phyloP scores from a whole-genome alignment of 257 asterid genomes.

The Nyctanthes arbortristis region DNA sequence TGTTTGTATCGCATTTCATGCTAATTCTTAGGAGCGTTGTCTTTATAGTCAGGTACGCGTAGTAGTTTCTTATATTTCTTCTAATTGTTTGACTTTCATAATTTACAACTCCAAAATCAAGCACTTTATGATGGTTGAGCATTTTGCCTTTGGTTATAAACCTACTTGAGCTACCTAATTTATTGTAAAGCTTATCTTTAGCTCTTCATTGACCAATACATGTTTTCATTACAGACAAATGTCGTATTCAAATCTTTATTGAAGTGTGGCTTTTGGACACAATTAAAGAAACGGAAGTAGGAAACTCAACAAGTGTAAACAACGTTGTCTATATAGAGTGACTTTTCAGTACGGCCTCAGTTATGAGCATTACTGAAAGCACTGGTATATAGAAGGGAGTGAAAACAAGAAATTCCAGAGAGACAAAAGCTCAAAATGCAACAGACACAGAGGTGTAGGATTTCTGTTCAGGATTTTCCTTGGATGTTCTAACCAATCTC shows the following conservation, averaged over 20 bases:
- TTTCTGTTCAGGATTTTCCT: slow-evolving; percentile 25
- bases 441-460: slow-evolving; percentile 29
- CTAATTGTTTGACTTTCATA: not conserved
- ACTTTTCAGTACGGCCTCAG: not conserved
- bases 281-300: not conserved
- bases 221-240: not conserved
- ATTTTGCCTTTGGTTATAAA: not conserved
- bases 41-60: not conserved
- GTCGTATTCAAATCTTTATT: not conserved
- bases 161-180: not conserved
- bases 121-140: not conserved
- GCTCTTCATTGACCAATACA: not conserved
- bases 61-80: not conserved
- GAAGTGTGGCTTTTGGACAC: not conserved
- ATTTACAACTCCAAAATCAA: not conserved
- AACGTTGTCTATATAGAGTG: not conserved
- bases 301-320: not conserved
- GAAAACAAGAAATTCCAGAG: not conserved
- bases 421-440: not conserved
- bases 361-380: not conserved
- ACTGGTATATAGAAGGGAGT: not conserved
- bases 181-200: not conserved
- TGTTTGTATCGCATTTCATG: not conserved
- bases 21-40: not conserved
- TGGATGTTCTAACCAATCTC: slow-evolving; percentile 13